Conservation (phyloP, 805 yeast genomes). For the Starmerella cellae region DNA sequence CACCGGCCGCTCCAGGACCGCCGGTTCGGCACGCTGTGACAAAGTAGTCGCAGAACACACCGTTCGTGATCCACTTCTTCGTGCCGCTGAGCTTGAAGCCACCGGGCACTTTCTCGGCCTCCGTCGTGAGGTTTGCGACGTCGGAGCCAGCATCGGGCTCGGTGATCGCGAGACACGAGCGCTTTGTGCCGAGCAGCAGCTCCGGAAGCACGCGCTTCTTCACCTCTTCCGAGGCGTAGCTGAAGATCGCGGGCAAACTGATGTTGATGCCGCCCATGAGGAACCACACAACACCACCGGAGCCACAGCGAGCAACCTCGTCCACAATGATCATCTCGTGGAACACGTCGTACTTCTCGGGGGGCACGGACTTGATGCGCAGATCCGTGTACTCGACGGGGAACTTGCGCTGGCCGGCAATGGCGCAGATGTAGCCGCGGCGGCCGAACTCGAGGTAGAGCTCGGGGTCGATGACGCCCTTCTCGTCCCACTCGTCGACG, state of each 20-base stretch:
- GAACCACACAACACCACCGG: slow-evolving; percentile 33
- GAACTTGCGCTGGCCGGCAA: slow-evolving; percentile 27
- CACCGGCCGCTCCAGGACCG: slow-evolving; percentile 29
- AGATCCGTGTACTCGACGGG: slow-evolving; percentile 30
- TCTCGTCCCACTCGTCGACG: slow-evolving; percentile 34
- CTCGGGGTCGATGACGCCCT: slow-evolving; percentile 27
- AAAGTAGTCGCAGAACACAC: slow-evolving; percentile 33
- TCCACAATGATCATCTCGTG: slow-evolving; percentile 31
- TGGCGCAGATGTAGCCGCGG: slow-evolving; percentile 32
- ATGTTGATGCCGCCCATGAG: slow-evolving; percentile 32
- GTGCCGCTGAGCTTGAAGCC: slow-evolving; percentile 33
- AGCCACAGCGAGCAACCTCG: slow-evolving; percentile 30
- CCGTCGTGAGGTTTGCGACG: slow-evolving; percentile 32
- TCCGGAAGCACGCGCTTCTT: slow-evolving; percentile 30
- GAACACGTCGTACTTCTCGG: slow-evolving; percentile 30
- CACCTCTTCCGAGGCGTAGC: slow-evolving; percentile 26
- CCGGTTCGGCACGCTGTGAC: slow-evolving; percentile 36
- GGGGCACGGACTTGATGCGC: slow-evolving; percentile 28
- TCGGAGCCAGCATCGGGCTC: slow-evolving; percentile 36
- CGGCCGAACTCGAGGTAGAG: slow-evolving; percentile 28
- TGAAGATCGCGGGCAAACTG: slow-evolving; percentile 32
- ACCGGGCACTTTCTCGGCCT: slow-evolving; percentile 29
- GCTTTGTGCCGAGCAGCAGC: slow-evolving; percentile 29
- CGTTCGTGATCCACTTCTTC: slow-evolving; percentile 37
- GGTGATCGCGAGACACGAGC: slow-evolving; percentile 32